Evolutionary conservation across 805 yeast species (phyloP), one percentile per base, ranked within the genome.

Genomic region (Candida sakaeoensis): DNA sequence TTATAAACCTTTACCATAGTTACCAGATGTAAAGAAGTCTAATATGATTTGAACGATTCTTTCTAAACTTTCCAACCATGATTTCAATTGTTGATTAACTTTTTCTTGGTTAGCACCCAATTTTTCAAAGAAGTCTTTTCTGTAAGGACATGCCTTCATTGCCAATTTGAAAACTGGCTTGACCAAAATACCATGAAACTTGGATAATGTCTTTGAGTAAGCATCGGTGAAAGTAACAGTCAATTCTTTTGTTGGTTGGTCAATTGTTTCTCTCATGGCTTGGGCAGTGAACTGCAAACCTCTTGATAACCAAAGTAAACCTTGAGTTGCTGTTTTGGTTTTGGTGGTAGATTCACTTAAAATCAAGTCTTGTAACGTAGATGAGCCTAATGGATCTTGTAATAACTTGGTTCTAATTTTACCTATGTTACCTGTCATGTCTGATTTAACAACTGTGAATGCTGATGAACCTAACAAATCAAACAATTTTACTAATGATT

Each of bases 71-170:
- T 60, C 70, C 48, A 89, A 73, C 96, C 96, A 88, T 23, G 54
- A 76, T 39, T 58, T 65, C 54, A 89, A 70, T 63, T 88, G 89
- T 46, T 63, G 69, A 27, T 62, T 52, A 16, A 89, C 95, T 55
- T 74, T 76, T 24, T 66, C 81, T 58, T 80, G 83, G 59, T 83
- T 88, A 16, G 73, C 72, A 42, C 96, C 96, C 52, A 88, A 75
- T 68, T 87, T 88, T 44, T 62, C 81, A 55, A 86, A 88, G 58
- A 88, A 85, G 56, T 80, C 95, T 59, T 77, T 79, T 69, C 95
- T 79, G 65, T 86, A 89, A 9, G 96, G 96, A 63, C 95, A 86
- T 2, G 95, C 95, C 63, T 85, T 85, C 96, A 88, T 89, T 36
- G 96, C 96, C 59, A 89, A 73, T 66, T 86, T 86, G 77, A 88